These are phyloP conservation scores for Chimonanthus salicifolius DNA, from an alignment of 164 flowering plant genomes.

Conservation along the genomic window DNA sequence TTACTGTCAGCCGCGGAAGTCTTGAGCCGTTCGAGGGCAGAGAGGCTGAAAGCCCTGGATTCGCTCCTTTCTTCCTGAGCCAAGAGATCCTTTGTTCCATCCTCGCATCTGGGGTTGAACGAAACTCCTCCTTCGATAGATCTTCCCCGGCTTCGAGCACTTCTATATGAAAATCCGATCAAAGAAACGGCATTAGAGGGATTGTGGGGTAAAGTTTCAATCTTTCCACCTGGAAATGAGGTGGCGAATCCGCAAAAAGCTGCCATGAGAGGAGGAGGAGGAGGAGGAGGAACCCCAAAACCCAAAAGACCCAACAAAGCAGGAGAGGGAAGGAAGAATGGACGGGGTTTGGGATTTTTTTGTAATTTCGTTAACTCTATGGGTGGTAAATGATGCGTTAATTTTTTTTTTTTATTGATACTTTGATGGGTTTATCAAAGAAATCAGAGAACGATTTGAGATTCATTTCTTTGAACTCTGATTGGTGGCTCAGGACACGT, in stretches of 20 bases:
- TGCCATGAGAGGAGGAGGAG: conserved; percentile 40
- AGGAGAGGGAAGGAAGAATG: neutral
- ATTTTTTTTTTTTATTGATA: no score
- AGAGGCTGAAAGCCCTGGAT: conserved; percentile 44
- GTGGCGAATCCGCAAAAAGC: conserved; percentile 50
- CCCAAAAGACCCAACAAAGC: neutral
- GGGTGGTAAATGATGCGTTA: neutral
- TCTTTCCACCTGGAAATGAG: conserved; percentile 43
- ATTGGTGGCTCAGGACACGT: conserved; percentile 39
- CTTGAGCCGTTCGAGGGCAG: conserved; percentile 89
- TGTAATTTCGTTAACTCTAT: neutral
- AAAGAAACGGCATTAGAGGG: conserved; percentile 12
- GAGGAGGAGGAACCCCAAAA: neutral
- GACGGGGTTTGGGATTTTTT: neutral
- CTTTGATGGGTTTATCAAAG: no score
- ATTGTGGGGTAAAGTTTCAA: conserved; percentile 39
- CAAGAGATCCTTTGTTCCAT: conserved; percentile 19
- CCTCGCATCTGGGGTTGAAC: conserved; percentile 39
- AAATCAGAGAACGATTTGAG: neutral
- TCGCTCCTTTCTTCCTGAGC: conserved; percentile 16
- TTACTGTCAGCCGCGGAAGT: conserved; percentile 75
- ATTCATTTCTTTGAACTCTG: conserved; percentile 21
- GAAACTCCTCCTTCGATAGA: conserved; percentile 21
- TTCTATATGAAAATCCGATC: conserved; percentile 15
- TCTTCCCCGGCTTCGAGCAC: conserved; percentile 4